Base-by-base conservation (phyloP, 805 yeast genomes). In the Kodamaea hsintzibuensis region DNA sequence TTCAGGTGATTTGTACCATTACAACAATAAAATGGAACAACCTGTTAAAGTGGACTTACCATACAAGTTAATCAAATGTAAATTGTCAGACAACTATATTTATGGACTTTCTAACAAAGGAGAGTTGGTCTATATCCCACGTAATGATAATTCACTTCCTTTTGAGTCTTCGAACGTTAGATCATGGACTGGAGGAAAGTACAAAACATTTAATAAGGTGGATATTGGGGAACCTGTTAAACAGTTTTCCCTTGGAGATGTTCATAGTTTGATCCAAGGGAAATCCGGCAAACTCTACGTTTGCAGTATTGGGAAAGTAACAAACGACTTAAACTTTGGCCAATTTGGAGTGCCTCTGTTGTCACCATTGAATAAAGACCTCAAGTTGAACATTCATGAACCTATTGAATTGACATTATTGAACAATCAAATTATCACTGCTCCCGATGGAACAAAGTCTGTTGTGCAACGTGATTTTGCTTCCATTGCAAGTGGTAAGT, bases 331-430 rank as follows among this genome's bases (percentile, higher is more conserved):
- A 17, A 78, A 78, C 47, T 66, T 64, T 60, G 98, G 98, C 3
- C 98, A 95, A 71, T 89, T 81, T 69, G 98, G 98, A 16, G 68
- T 90, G 13, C 95, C 96, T 1, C 69, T 73, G 12, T 82, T 76
- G 58, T 83, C 96, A 1, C 92, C 89, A 53, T 84, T 84, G 62
- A 82, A 68, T 3, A 58, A 63, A 66, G 50, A 66, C 33, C 27
- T 39, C 3, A 57, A 70, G 2, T 50, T 50, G 43, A 69, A 73
- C 1, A 14, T 55, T 10, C 66, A 74, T 52, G 49, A 54, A 25
- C 69, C 71, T 2, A 63, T 65, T 57, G 90, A 85, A 52, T 77
- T 90, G 54, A 74, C 78, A 5, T 68, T 86, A 37, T 67, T 89
- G 59, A 84, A 86, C 59, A 78, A 82, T 54, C 79, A 71, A 49